These are phyloP conservation scores for Lunularia cruciata DNA, from an alignment of 225 moss, liverwort and hornwort genomes.

Conservation along the genomic window DNA sequence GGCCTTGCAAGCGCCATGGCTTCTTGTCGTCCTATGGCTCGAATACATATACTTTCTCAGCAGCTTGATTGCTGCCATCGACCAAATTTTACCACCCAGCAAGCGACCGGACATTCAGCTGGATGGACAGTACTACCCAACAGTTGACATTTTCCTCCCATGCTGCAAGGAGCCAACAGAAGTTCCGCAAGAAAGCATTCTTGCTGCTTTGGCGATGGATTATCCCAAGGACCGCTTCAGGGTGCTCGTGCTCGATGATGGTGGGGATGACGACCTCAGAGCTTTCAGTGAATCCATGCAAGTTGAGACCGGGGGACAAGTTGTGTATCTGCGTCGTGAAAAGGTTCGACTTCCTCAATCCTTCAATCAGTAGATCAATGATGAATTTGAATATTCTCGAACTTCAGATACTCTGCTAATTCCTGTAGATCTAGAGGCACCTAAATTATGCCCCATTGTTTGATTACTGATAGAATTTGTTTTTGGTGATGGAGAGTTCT, in stretches of 20 bases:
- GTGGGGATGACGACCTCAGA: constrained; percentile 51
- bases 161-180: constrained; percentile 60
- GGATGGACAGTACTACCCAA: constrained; percentile 32
- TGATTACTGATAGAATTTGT: no score
- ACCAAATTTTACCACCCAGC: constrained; percentile 45
- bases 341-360: constrained; percentile 27
- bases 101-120: constrained; percentile 37
- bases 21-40: constrained; percentile 32
- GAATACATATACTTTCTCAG: constrained; percentile 40
- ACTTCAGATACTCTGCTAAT: no score
- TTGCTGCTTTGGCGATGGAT: constrained; percentile 50
- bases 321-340: constrained; percentile 42
- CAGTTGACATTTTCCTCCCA: constrained; percentile 48
- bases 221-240: constrained; percentile 51
- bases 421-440: no score
- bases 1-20: constrained; percentile 37
- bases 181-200: constrained; percentile 42
- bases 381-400: no score
- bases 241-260: constrained; percentile 61
- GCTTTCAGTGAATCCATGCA: constrained; percentile 33
- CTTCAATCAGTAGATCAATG: no score
- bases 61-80: constrained; percentile 32
- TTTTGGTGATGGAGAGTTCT: no score
- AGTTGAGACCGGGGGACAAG: constrained; percentile 41
- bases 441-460: no score